Conservation (phyloP, 257 asterid species). For the Solanum verrucosum region DNA sequence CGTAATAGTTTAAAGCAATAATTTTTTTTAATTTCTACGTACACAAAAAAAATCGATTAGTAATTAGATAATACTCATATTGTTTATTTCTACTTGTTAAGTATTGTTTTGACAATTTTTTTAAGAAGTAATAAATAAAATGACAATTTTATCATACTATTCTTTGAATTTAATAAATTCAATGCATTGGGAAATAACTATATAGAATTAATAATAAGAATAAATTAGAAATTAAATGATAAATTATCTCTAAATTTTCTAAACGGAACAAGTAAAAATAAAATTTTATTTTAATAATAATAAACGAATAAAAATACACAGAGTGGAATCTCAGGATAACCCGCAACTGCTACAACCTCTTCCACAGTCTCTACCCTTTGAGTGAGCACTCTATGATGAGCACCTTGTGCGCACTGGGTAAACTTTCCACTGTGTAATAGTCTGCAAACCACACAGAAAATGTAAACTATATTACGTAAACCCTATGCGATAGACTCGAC, state of each 20-base stretch:
- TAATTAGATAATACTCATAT: neutral
- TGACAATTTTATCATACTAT: neutral
- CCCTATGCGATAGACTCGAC: neutral
- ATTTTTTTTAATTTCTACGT: neutral
- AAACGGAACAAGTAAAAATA: neutral
- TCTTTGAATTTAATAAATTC: neutral
- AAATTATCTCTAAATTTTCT: neutral
- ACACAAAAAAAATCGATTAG: neutral
- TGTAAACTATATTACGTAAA: neutral
- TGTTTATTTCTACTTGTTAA: neutral
- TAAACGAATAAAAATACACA: too few species aligned
- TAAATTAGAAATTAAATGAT: neutral
- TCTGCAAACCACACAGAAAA: neutral
- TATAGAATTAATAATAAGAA: neutral
- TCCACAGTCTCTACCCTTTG: neutral
- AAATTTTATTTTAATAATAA: too few species aligned
- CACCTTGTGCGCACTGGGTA: neutral
- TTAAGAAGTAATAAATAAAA: neutral
- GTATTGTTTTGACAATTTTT: neutral
- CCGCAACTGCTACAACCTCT: neutral
- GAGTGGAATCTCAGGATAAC: neutral
- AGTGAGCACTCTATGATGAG: too few species aligned
- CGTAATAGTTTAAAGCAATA: neutral
- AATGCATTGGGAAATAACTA: neutral
- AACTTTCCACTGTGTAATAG: neutral